A percentile compares a stretch with the other conserved stretches of the same genome.
Evolutionary conservation across 768 basidiomycete species (phyloP).

Genomic region (Sporobolomyces roseus): DNA sequence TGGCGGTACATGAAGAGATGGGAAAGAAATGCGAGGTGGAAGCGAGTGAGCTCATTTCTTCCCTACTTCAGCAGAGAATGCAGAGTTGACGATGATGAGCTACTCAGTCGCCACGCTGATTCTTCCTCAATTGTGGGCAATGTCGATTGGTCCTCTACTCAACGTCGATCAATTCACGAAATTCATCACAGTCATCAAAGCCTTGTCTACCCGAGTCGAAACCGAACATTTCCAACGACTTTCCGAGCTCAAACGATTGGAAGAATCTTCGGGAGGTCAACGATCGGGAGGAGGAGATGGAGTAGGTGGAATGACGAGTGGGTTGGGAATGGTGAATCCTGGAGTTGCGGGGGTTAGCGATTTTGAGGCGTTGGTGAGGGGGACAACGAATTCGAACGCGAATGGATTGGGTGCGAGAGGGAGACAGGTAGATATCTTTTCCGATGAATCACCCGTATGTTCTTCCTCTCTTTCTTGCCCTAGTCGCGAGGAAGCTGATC

Average conservation of each 20-base stretch:
- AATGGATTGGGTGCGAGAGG: slow-evolving; percentile 24
- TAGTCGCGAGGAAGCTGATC: no score
- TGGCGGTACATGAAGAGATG: slow-evolving; percentile 45
- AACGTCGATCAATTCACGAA: slow-evolving; percentile 66
- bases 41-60: slow-evolving; percentile 40
- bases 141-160: slow-evolving; percentile 70
- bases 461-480: background rate
- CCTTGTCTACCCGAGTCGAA: slow-evolving; percentile 73
- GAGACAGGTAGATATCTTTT: slow-evolving; percentile 34
- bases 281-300: background rate
- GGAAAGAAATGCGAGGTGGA: slow-evolving; percentile 44
- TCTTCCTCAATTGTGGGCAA: slow-evolving; percentile 86
- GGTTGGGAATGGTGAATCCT: slow-evolving; percentile 49
- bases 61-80: background rate
- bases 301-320: slow-evolving; percentile 26
- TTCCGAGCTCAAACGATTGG: slow-evolving; percentile 83
- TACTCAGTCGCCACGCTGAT: slow-evolving; percentile 80
- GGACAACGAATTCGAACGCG: slow-evolving; percentile 41
- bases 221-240: slow-evolving; percentile 87
- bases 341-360: slow-evolving; percentile 57
- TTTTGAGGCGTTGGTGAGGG: slow-evolving; percentile 75
- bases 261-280: slow-evolving; percentile 54
- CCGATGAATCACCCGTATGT: slow-evolving; percentile 24
- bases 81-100: slow-evolving; percentile 66
- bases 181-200: slow-evolving; percentile 68